phyloP scores from a whole-genome alignment of 2,329 filamentous ascomycete genomes.

The Phyllosticta citribraziliensis region DNA sequence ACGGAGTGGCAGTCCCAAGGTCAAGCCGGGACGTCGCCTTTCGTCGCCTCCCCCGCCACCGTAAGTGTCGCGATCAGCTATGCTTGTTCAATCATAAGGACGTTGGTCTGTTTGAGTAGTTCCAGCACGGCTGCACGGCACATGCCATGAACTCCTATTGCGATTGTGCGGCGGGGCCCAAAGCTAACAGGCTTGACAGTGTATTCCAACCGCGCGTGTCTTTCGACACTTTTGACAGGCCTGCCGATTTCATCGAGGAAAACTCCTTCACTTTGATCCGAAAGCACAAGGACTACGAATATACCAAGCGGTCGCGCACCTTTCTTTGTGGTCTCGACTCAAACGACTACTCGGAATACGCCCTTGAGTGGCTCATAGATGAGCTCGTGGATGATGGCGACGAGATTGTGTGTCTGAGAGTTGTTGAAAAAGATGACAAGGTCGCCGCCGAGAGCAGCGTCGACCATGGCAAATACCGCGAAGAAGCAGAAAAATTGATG shows the following conservation, averaged over 20 bases:
- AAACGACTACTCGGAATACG: slow-evolving; percentile 85
- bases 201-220: slow-evolving; percentile 59
- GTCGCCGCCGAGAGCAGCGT: slow-evolving; percentile 51
- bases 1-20: slow-evolving; percentile 9
- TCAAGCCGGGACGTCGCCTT: slow-evolving; percentile 22
- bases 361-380: slow-evolving; percentile 83
- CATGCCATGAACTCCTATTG: not conserved
- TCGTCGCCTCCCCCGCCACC: slow-evolving; percentile 33
- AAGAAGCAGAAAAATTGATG: slow-evolving; percentile 66
- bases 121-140: not conserved
- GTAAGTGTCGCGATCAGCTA: slow-evolving; percentile 21
- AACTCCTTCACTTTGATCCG: slow-evolving; percentile 70
- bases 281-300: slow-evolving; percentile 78
- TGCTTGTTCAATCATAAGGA: not conserved
- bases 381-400: slow-evolving; percentile 90
- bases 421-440: slow-evolving; percentile 73
- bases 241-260: slow-evolving; percentile 48
- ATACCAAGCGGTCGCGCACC: slow-evolving; percentile 69
- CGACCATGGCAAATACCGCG: slow-evolving; percentile 61
- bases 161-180: not conserved
- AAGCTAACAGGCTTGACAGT: slow-evolving; percentile 25
- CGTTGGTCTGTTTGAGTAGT: not conserved
- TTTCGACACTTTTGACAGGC: slow-evolving; percentile 65
- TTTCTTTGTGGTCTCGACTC: slow-evolving; percentile 89
- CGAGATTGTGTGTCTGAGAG: slow-evolving; percentile 81